Conservation (phyloP, 73 alveolate species). For the Tetrahymena malaccensis region DNA sequence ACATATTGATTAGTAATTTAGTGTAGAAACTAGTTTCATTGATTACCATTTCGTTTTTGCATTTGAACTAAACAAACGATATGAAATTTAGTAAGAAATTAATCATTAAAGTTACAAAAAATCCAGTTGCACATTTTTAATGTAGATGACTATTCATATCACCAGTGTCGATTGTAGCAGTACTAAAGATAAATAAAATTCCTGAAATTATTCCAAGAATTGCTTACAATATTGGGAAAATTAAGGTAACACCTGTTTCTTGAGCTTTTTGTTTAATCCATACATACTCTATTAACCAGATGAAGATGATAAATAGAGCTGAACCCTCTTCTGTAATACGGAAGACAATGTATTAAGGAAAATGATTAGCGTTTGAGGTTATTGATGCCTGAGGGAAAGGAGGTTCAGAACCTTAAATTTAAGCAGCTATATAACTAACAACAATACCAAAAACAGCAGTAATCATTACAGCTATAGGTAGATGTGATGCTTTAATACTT, state of each 20-base stretch:
- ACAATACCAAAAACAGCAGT: neutral
- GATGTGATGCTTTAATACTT: neutral
- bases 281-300: neutral
- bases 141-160: neutral
- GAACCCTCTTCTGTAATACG: neutral
- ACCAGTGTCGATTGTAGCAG: neutral
- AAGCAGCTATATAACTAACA: neutral
- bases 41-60: neutral
- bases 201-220: neutral
- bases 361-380: neutral
- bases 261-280: neutral
- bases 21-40: neutral
- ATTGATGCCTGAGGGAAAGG: neutral
- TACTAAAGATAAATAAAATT: neutral
- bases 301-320: neutral
- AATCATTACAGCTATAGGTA: neutral
- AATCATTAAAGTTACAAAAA: neutral
- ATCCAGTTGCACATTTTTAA: neutral
- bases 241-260: neutral
- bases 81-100: neutral
- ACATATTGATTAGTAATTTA: neutral
- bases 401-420: neutral
- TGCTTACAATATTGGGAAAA: neutral
- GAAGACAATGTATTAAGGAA: neutral
- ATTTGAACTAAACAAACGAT: neutral